phyloP scores from a whole-genome alignment of 495 filamentous ascomycete species.

The Aspergillus haitiensis region DNA sequence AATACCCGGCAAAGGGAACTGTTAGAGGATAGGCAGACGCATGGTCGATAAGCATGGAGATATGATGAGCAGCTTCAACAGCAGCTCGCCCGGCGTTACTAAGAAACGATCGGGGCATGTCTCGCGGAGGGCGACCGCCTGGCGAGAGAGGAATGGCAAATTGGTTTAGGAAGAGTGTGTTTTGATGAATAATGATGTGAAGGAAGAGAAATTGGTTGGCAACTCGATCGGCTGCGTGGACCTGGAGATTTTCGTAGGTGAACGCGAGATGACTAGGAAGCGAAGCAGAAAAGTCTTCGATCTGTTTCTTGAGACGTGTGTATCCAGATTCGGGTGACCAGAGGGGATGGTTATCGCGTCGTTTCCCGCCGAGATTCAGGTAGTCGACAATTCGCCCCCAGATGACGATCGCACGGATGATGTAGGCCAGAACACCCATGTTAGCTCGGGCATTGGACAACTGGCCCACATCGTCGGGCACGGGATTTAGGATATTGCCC shows the following conservation, averaged over 20 bases:
- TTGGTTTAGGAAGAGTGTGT: conserved; percentile 84
- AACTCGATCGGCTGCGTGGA: conserved; percentile 77
- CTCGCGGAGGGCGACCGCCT: conserved; percentile 62
- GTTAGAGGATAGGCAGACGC: conserved; percentile 76
- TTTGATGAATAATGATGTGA: conserved; percentile 86
- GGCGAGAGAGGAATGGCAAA: conserved; percentile 78
- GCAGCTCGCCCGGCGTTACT: conserved; percentile 72
- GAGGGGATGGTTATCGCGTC: conserved; percentile 70
- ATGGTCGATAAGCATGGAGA: conserved; percentile 80
- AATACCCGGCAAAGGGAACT: conserved; percentile 92
- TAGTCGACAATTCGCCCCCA: conserved; percentile 92
- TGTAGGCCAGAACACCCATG: conserved; percentile 93
- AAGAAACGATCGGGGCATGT: conserved; percentile 79
- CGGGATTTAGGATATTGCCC: conserved; percentile 67
- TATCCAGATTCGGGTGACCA: conserved; percentile 83
- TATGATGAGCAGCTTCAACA: conserved; percentile 84
- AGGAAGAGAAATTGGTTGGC: conserved; percentile 94
- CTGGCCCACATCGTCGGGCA: conserved; percentile 60
- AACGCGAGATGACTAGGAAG: conserved; percentile 73
- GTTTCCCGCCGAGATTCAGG: conserved; percentile 86
- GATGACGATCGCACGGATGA: conserved; percentile 79
- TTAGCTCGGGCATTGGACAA: conserved; percentile 72
- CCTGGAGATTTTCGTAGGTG: conserved; percentile 77
- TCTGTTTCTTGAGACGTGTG: conserved; percentile 65
- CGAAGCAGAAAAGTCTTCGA: conserved; percentile 65